Percentiles rank a stretch among this genome's conserved stretches.
Conservation (phyloP, 768 basidiomycete species). For the Hemileccinum impolitum region DNA sequence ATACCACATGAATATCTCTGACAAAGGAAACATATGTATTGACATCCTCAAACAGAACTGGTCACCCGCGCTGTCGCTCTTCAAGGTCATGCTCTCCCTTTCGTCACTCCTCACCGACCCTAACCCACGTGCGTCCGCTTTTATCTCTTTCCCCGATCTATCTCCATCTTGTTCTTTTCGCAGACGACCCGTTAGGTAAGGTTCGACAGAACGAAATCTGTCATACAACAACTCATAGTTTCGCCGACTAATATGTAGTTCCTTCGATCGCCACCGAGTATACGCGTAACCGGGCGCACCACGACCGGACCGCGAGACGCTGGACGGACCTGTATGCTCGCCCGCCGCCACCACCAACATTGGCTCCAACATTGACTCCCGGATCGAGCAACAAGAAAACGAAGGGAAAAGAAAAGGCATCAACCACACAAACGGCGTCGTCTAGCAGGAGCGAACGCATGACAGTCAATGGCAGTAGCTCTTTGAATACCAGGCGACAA, state of each 20-base stretch:
- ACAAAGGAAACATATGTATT: conserved; percentile 76
- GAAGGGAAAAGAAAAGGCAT: conserved; percentile 37
- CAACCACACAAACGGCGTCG: conserved; percentile 3
- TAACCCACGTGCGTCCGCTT: conserved; percentile 70
- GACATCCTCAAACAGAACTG: conserved; percentile 93
- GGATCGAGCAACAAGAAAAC: conserved; percentile 15
- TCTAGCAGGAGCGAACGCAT: conserved; percentile 4
- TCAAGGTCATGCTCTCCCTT: conserved; percentile 92
- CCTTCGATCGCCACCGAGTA: conserved; percentile 73
- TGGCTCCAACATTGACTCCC: conserved; percentile 10
- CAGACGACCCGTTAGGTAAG: conserved; percentile 72
- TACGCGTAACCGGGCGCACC: conserved; percentile 57
- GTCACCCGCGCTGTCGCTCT: conserved; percentile 91
- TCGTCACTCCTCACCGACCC: conserved; percentile 92
- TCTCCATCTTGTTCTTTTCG: conserved; percentile 6
- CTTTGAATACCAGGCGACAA: conserved; percentile 14
- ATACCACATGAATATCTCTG: conserved; percentile 89
- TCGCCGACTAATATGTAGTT: conserved; percentile 43
- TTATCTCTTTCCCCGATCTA: not conserved
- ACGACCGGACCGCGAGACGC: conserved; percentile 73
- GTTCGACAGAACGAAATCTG: not conserved
- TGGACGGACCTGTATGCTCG: conserved; percentile 74
- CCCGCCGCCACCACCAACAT: conserved; percentile 33
- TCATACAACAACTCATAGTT: not conserved
- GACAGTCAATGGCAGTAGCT: conserved; percentile 10